Evolutionary conservation across 1,139 yeast species (phyloP).

Genomic region (Torulaspora pretoriensis): DNA sequence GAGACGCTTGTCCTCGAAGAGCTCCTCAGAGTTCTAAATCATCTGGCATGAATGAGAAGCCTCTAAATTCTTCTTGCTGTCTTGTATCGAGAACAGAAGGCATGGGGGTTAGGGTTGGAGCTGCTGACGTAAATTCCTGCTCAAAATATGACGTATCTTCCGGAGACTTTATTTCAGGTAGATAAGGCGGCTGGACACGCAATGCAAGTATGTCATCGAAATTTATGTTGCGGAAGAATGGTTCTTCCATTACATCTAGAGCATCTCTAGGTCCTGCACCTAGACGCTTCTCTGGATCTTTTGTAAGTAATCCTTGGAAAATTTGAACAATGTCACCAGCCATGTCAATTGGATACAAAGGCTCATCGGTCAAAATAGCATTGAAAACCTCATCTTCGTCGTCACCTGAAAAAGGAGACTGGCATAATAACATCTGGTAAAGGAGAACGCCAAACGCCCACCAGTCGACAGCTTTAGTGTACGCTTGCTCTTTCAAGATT

Average conservation of each 20-base stretch:
- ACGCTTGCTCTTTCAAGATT: slow-evolving; percentile 84
- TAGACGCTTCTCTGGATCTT: slow-evolving; percentile 78
- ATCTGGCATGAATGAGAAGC: slow-evolving; percentile 85
- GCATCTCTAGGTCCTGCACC: slow-evolving; percentile 91
- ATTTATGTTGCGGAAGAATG: slow-evolving; percentile 83
- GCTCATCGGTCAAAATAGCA: slow-evolving; percentile 96
- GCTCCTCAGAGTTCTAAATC: slow-evolving; percentile 35
- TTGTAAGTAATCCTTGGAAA: slow-evolving; percentile 81
- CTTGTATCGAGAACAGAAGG: slow-evolving; percentile 80
- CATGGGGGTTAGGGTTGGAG: slow-evolving; percentile 93
- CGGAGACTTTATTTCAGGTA: slow-evolving; percentile 76
- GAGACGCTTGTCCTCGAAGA: too few species aligned
- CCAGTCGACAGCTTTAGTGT: slow-evolving; percentile 96
- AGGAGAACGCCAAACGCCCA: slow-evolving; percentile 98
- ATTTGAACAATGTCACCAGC: slow-evolving; percentile 94
- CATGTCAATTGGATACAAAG: slow-evolving; percentile 96
- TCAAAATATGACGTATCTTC: slow-evolving; percentile 93
- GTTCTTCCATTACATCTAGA: slow-evolving; percentile 88
- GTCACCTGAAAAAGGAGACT: slow-evolving; percentile 96
- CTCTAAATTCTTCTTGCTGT: slow-evolving; percentile 95
- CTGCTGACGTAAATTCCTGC: slow-evolving; percentile 89
- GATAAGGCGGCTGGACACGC: slow-evolving; percentile 77
- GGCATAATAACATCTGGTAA: slow-evolving; percentile 93
- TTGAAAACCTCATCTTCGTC: slow-evolving; percentile 98
- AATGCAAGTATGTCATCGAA: slow-evolving; percentile 79